These are phyloP conservation scores for Solanum habrochaites DNA, from an alignment of 257 asterid genomes.

Conservation along the genomic window DNA sequence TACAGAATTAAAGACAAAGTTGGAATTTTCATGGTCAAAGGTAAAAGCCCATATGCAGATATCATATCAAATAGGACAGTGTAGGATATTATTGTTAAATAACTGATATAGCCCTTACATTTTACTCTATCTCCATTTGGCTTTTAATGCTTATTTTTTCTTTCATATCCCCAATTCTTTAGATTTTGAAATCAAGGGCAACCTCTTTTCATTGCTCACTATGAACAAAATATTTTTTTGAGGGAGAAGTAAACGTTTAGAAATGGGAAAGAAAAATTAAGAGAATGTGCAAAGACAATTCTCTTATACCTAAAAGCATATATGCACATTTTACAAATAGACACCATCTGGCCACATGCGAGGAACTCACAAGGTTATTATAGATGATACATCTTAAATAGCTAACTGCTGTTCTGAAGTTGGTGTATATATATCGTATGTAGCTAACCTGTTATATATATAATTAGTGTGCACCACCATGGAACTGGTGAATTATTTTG, in stretches of 20 bases:
- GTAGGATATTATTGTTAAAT: neutral
- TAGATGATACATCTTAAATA: neutral
- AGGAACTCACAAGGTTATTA: neutral
- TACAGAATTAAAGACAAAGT: slow-evolving; percentile 32
- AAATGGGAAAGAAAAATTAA: neutral
- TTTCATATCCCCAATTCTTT: neutral
- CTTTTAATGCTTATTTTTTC: neutral
- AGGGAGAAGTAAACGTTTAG: neutral
- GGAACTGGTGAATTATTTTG: neutral
- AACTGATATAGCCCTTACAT: neutral
- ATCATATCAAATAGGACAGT: neutral
- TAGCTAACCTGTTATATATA: neutral
- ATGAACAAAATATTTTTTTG: neutral
- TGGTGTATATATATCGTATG: neutral
- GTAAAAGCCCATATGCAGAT: slow-evolving; percentile 16
- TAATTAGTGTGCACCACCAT: neutral
- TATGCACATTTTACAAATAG: neutral
- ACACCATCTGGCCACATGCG: too few relatives aligned
- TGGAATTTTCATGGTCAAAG: slow-evolving; percentile 43
- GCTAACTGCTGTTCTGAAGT: neutral
- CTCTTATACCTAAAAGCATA: neutral
- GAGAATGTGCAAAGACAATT: neutral
- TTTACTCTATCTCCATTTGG: neutral
- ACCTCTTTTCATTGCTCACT: neutral
- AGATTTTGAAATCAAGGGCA: neutral